phyloP scores from a whole-genome alignment of 306 rosid genomes.

The Myrica gale region DNA sequence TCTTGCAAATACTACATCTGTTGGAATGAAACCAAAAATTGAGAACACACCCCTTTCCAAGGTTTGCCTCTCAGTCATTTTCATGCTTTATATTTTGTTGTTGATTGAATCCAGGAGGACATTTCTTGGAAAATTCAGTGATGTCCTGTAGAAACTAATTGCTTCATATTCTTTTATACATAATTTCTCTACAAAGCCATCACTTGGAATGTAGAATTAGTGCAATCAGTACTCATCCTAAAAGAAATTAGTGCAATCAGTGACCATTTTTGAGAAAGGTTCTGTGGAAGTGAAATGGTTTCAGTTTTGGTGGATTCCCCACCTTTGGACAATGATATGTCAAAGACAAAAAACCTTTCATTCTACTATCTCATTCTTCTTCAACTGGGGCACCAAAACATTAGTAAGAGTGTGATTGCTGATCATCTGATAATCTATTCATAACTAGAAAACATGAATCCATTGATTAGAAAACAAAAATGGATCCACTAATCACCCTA shows the following conservation, averaged over 20 bases:
- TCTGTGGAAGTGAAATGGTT: not conserved
- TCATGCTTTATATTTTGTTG: not conserved
- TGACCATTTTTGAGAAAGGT: not conserved
- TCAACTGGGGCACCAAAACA: too few relatives aligned
- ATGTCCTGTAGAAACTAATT: not conserved
- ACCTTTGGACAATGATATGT: too few relatives aligned
- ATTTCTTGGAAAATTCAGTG: not conserved
- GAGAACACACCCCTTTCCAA: constrained; percentile 46
- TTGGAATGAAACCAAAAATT: constrained; percentile 58
- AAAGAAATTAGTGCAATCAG: not conserved
- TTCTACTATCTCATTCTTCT: too few relatives aligned
- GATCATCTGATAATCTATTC: too few relatives aligned
- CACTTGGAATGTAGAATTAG: not conserved
- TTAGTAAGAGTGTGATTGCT: too few relatives aligned
- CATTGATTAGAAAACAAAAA: too few relatives aligned
- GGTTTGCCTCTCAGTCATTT: constrained; percentile 33
- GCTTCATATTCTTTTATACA: not conserved
- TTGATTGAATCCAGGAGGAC: constrained; percentile 1
- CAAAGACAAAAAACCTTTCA: too few relatives aligned
- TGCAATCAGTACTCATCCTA: not conserved
- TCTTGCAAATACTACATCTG: constrained; percentile 57
- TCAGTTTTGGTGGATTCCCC: too few relatives aligned
- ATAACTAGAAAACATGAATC: too few relatives aligned
- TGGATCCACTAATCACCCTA: too few relatives aligned
- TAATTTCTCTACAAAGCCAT: not conserved